A percentile compares a stretch with the other conserved stretches of the same genome.
phyloP scores from a whole-genome alignment of 495 filamentous ascomycete genomes.

The Evernia prunastri region DNA sequence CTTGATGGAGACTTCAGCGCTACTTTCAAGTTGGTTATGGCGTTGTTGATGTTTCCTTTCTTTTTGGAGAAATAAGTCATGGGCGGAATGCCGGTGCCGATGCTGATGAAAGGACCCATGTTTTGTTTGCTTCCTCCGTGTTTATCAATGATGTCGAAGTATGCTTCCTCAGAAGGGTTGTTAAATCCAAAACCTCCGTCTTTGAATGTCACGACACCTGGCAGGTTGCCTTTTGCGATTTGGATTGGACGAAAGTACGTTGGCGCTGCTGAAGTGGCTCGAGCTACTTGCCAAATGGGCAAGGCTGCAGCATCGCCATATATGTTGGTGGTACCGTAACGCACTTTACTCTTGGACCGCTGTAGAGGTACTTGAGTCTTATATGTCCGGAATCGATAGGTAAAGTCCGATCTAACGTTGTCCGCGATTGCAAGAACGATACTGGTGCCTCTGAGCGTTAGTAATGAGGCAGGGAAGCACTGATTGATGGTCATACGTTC shows the following conservation, averaged over 20 bases:
- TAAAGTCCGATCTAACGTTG: background rate
- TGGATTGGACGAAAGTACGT: constrained; percentile 41
- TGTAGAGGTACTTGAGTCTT: background rate
- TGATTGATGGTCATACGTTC: background rate
- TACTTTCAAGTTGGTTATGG: constrained; percentile 1
- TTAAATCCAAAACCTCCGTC: constrained; percentile 28
- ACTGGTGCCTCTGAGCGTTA: background rate
- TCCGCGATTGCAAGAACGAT: background rate
- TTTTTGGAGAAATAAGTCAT: constrained; percentile 3
- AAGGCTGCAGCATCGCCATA: constrained; percentile 22
- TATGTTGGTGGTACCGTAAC: constrained; percentile 29
- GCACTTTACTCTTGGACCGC: background rate
- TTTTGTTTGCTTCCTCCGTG: constrained; percentile 10
- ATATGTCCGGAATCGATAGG: background rate
- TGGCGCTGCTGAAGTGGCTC: constrained; percentile 46
- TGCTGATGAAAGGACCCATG: constrained; percentile 17
- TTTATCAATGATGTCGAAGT: constrained; percentile 17
- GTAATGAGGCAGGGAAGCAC: background rate
- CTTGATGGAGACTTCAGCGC: background rate
- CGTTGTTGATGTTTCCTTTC: background rate
- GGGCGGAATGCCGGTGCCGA: constrained; percentile 12
- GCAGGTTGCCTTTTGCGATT: constrained; percentile 11
- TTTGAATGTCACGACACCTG: constrained; percentile 19
- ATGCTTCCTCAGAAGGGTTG: constrained; percentile 26
- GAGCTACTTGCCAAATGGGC: constrained; percentile 44